Evolutionary conservation across 78 protist genomes (phyloP).

Genomic region (Reticulomyxa filosa): DNA sequence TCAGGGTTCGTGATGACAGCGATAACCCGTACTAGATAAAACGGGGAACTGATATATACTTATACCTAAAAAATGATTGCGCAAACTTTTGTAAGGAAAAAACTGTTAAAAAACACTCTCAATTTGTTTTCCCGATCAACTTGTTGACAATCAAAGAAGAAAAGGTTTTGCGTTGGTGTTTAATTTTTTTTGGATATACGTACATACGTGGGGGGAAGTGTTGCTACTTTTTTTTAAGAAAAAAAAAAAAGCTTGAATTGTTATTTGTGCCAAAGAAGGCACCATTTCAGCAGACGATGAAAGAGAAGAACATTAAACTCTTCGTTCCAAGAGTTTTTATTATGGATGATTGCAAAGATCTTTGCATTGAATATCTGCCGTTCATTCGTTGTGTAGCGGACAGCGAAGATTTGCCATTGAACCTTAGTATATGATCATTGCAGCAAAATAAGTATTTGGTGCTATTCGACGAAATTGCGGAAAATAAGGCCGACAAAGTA

Average conservation of each 20-base stretch:
- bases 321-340: constrained; percentile 97
- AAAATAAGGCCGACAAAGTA: constrained; percentile 83
- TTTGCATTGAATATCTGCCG: constrained; percentile 89
- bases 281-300: constrained; percentile 89
- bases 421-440: constrained; percentile 98
- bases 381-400: constrained; percentile 97
- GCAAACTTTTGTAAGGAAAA: constrained; percentile 82
- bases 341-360: constrained; percentile 95
- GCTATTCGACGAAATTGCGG: constrained; percentile 82
- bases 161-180: too few species aligned
- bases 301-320: constrained; percentile 92
- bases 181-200: too few species aligned
- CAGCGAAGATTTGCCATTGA: constrained; percentile 97
- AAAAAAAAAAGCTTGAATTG: too few species aligned
- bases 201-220: too few species aligned
- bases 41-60: constrained; percentile 89
- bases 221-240: too few species aligned
- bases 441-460: constrained; percentile 96
- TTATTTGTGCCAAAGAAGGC: constrained; percentile 93
- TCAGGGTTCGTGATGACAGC: constrained; percentile 63
- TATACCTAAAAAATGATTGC: constrained; percentile 94
- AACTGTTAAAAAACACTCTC: constrained; percentile 94
- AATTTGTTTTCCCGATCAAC: constrained; percentile 91
- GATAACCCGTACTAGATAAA: constrained; percentile 38
- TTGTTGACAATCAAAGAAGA: constrained; percentile 57